A percentile compares a stretch with the other conserved stretches of the same genome.
phyloP scores from a whole-genome alignment of 345 rosid genomes.

The Rubroshorea leprosula region DNA sequence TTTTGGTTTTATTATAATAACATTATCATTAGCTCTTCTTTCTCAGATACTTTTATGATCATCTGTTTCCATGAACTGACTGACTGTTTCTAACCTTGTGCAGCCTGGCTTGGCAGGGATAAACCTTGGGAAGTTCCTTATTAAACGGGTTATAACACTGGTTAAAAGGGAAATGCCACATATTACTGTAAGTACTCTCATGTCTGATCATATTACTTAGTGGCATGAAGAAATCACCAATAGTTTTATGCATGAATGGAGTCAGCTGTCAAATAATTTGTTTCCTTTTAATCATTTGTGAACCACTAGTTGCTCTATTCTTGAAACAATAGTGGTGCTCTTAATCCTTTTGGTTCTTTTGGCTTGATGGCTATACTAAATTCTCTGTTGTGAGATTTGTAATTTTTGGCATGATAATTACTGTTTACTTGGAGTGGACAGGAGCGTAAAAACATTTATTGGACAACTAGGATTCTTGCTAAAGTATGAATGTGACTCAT shows the following conservation, averaged over 20 bases:
- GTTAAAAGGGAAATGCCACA: slow-evolving; percentile 89
- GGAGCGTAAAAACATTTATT: no score
- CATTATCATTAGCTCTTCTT: no score
- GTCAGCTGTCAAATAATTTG: background rate
- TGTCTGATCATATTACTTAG: background rate
- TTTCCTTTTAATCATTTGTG: background rate
- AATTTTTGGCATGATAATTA: background rate
- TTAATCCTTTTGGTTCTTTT: background rate
- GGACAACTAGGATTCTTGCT: no score
- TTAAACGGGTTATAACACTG: slow-evolving; percentile 79
- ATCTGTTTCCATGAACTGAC: slow-evolving; percentile 9
- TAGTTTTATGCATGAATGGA: slow-evolving; percentile 3
- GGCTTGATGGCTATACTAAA: background rate
- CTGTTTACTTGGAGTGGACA: background rate
- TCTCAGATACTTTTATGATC: background rate
- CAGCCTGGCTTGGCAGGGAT: slow-evolving; percentile 98
- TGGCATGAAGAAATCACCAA: slow-evolving; percentile 6
- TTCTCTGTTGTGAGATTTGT: background rate
- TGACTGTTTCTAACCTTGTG: slow-evolving; percentile 25
- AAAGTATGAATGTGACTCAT: no score
- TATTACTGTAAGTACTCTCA: slow-evolving; percentile 59
- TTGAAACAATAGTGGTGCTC: background rate
- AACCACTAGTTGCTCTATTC: background rate
- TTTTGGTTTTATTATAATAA: no score
- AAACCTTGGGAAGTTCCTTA: slow-evolving; percentile 91